A percentile compares a stretch with the other conserved stretches of the same genome.
Conservation (phyloP, 208 protist genomes). For the Porcisia deanei region DNA sequence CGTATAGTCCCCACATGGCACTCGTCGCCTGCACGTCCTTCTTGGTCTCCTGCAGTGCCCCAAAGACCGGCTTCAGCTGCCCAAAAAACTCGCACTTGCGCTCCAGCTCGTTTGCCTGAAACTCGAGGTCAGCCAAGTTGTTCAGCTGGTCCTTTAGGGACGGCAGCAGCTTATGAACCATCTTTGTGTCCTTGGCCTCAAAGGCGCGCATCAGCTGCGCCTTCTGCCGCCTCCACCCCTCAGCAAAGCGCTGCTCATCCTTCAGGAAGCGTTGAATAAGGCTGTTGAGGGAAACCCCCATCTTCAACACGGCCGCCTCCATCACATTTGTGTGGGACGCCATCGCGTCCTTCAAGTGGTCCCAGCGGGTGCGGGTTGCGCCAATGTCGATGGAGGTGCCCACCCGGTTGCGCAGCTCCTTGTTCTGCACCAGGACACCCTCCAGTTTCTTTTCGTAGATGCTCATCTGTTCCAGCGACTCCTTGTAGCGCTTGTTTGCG, state of each 20-base stretch:
- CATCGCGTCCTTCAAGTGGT: constrained; percentile 91
- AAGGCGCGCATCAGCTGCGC: constrained; percentile 61
- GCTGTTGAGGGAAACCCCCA: constrained; percentile 82
- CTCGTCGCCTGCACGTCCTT: constrained; percentile 68
- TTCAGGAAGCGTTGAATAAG: constrained; percentile 89
- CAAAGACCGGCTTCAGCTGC: constrained; percentile 78
- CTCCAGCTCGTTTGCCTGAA: constrained; percentile 65
- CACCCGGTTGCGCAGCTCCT: constrained; percentile 76
- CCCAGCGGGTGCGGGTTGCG: constrained; percentile 87
- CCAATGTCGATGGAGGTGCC: constrained; percentile 80
- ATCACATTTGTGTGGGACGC: constrained; percentile 92
- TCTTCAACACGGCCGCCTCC: constrained; percentile 85
- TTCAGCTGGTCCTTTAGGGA: constrained; percentile 80
- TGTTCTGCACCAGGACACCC: constrained; percentile 85
- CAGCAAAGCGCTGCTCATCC: constrained; percentile 89
- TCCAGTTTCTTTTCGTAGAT: constrained; percentile 66
- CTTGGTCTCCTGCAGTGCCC: constrained; percentile 52
- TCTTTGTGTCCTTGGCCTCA: constrained; percentile 54
- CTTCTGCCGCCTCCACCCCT: constrained; percentile 92
- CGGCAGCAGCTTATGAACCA: constrained; percentile 51
- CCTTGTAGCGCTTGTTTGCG: constrained; percentile 80
- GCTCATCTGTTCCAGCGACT: constrained; percentile 59
- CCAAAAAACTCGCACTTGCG: constrained; percentile 94
- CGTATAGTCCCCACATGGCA: constrained; percentile 85
- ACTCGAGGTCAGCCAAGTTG: constrained; percentile 82